Evolutionary conservation across 2,329 filamentous ascomycete species (phyloP), one percentile per base, ranked within the genome.

Genomic region (Botrytis fabae): DNA sequence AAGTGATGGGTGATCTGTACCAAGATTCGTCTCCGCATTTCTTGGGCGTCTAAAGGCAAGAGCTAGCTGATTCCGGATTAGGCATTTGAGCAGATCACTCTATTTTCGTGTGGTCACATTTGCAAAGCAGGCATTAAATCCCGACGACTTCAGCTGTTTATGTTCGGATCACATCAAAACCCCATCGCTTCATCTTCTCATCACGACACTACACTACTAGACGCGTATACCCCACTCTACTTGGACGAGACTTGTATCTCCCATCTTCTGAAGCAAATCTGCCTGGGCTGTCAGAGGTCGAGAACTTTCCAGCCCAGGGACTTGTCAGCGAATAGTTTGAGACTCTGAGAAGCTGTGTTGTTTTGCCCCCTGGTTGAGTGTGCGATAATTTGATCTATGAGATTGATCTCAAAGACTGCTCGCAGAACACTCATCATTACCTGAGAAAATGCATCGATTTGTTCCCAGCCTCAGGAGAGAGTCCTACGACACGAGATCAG

Each of bases 41-140:
- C 32, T 25, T 61, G 42, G 35, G 69, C 69, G 69, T 48, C 35
- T 71, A 64, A 22, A 51, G 46, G 57, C 18, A 25, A 54, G 28
- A 54, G 12, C 69, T 71, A 64, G 69, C 69, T 64, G 22, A 38
- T 63, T 54, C 32, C 22, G 44, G 57, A 71, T 28, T 71, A 63
- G 18, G 8, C 18, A 28, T 14, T 28, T 28, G 51, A n/a, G 51
- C 18, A 54, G 51, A 54, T 63, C 44, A 22, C 35, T 63, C 20
- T 51, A 28, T 48, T 25, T 14, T 18, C 8, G 59, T 28, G 22
- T 35, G n/a, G 51, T 69, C 35, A 61, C 66, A 44, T 69, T 16
- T 42, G 35, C 9, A 59, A 38, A 32, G n/a, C 66, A 69, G 20
- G 66, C 48, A 69, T 61, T 46, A 18, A 28, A 69, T 44, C 20